These are phyloP conservation scores for Petasospora rhodanensis DNA, from an alignment of 1,139 yeast species.

Conservation along the genomic window DNA sequence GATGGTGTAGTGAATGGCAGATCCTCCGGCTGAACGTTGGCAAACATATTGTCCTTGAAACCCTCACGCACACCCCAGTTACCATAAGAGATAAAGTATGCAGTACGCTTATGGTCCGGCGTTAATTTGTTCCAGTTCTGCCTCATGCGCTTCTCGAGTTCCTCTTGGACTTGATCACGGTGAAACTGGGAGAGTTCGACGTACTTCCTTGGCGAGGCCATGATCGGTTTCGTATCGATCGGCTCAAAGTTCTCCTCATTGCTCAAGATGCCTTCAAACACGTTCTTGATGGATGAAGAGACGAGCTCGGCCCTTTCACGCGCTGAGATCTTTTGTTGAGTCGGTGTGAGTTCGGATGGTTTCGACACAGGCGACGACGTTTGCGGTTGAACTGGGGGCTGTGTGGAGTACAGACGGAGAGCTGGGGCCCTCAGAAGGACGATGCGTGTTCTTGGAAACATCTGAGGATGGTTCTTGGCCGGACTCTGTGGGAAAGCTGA, in stretches of 20 bases:
- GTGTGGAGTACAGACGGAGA: constrained; percentile 1
- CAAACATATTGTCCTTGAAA: constrained; percentile 40
- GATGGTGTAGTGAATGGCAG: constrained; percentile 43
- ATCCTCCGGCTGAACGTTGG: constrained; percentile 38
- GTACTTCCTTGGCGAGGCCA: constrained; percentile 42
- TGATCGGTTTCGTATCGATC: constrained; percentile 49
- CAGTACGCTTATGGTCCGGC: constrained; percentile 42
- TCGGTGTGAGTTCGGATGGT: too few relatives aligned
- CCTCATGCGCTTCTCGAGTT: constrained; percentile 47
- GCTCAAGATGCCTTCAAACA: constrained; percentile 27
- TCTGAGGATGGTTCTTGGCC: too few relatives aligned
- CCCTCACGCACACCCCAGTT: constrained; percentile 62
- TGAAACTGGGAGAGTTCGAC: constrained; percentile 45
- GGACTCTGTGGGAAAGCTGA: too few relatives aligned
- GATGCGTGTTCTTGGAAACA: neutral
- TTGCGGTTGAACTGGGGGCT: too few relatives aligned
- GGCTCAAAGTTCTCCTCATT: constrained; percentile 37
- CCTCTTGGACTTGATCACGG: constrained; percentile 54
- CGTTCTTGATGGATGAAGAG: constrained; percentile 21
- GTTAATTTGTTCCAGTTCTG: constrained; percentile 48
- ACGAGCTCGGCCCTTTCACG: constrained; percentile 23
- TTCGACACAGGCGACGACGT: too few relatives aligned
- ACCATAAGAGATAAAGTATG: constrained; percentile 58
- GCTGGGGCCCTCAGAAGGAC: neutral
- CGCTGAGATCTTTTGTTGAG: constrained; percentile 10